Base-by-base conservation (phyloP, 2,329 filamentous ascomycete genomes). In the Fusarium fujikuroi region DNA sequence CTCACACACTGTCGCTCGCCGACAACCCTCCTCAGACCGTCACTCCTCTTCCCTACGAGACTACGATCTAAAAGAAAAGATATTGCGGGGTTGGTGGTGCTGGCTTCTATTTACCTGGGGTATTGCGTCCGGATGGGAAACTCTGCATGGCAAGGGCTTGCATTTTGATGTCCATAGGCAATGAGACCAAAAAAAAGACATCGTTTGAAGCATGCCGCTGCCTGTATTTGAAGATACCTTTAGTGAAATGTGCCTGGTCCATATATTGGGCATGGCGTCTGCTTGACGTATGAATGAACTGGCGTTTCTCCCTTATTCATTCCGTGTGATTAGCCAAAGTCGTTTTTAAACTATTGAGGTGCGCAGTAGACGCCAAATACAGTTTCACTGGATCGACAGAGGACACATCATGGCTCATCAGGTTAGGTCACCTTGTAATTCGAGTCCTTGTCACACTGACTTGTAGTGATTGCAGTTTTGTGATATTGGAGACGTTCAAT, bases 41-140 rank as follows among this genome's bases (percentile, higher is more conserved):
- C 81, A 91, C 92, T 74, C 95, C 95, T 80, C 90, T 98, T 80
- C 87, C 96, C 82, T 99, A 98, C 92, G 96, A 98, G 91, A 99
- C 96, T 81, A 95, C 94, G 83, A 98, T 99, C 86, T 99, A 96
- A 91, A 83, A 75, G 60, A 79, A 72, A 79, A 75, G 72, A 74
- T 77, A 72, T 66, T 69, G 63, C 71, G 69, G 61, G 75, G 72
- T 72, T 70, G 72, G 77, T 77, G 79, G 79, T 75, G 78, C 77
- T 81, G 80, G 76, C 77, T 81, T 82, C 74, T 80, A 81, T 81
- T 82, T 83, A 80, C 78, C 82, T 83, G 81, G 79, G 82, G 81
- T 83, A 80, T 82, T 84, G 79, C 77, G 81, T 82, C 81, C 77
- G 82, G 82, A 81, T 81, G 82, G 82, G 81, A 83, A 81, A 80